Percentiles rank a stretch among this genome's conserved stretches.
phyloP scores from a whole-genome alignment of 345 rosid species.

The Zanthoxylum bungeanum region DNA sequence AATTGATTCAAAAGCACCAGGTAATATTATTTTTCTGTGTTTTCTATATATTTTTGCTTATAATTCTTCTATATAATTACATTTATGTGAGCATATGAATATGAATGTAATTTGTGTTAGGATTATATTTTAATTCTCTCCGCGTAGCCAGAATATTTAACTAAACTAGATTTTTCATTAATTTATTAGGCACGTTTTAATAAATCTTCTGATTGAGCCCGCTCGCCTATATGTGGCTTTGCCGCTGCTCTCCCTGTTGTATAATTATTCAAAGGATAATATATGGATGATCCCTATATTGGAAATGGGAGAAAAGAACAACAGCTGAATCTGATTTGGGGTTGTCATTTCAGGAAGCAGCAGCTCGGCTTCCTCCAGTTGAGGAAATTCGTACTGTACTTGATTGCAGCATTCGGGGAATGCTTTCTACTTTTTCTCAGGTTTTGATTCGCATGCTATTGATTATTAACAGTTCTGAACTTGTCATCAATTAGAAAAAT shows the following conservation, averaged over 20 bases:
- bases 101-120: background rate
- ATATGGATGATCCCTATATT: background rate
- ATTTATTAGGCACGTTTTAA: no score
- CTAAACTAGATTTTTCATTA: no score
- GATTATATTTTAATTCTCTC: background rate
- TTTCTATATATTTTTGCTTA: background rate
- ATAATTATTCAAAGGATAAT: background rate
- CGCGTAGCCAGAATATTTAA: no score
- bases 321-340: constrained; percentile 3
- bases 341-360: constrained; percentile 56
- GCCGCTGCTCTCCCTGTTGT: no score
- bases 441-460: constrained; percentile 30
- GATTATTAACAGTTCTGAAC: background rate
- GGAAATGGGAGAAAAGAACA: background rate
- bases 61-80: background rate
- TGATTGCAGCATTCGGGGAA: constrained; percentile 51
- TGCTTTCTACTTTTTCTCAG: constrained; percentile 86
- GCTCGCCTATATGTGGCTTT: no score
- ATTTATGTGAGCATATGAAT: background rate
- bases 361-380: constrained; percentile 75
- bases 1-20: constrained; percentile 81
- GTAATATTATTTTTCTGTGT: constrained; percentile 27
- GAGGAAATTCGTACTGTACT: constrained; percentile 78
- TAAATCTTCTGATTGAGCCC: no score
- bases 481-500: background rate